Percentiles rank a stretch among this genome's conserved stretches.
These are phyloP conservation scores for Neltuma alba DNA, from an alignment of 306 rosid species.

Conservation along the genomic window DNA sequence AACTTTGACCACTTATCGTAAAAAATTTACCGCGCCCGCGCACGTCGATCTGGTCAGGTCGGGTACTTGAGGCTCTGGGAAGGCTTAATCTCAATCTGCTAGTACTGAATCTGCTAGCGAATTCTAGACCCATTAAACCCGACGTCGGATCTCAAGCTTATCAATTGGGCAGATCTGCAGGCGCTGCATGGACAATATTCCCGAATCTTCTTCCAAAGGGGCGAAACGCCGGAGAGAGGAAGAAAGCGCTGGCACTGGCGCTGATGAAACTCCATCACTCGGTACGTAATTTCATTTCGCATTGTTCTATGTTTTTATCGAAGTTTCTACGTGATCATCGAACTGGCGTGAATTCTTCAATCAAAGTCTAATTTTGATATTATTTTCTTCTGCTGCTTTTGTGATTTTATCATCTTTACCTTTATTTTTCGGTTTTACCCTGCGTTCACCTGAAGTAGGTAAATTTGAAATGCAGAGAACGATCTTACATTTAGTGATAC, in stretches of 20 bases:
- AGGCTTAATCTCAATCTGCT: neutral
- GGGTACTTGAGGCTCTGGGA: no score
- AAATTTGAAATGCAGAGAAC: constrained; percentile 56
- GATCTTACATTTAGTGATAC: constrained; percentile 78
- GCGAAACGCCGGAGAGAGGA: constrained; percentile 49
- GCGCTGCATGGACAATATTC: constrained; percentile 36
- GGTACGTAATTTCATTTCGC: constrained; percentile 24
- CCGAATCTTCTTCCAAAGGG: constrained; percentile 53
- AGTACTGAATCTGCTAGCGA: neutral
- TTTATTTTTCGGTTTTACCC: constrained; percentile 2
- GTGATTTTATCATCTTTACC: neutral
- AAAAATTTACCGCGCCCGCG: no score
- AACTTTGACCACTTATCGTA: no score
- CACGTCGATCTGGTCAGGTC: no score
- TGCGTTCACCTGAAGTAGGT: neutral
- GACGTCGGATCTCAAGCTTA: neutral
- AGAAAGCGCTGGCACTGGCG: constrained; percentile 2
- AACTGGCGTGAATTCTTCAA: neutral
- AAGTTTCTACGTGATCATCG: neutral
- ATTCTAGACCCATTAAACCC: neutral
- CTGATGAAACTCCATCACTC: constrained; percentile 37
- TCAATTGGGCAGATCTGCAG: neutral
- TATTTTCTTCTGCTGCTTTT: neutral
- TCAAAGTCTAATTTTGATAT: neutral
- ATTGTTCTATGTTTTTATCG: neutral